These are phyloP conservation scores for Copromyces sp. DNA, from an alignment of 495 filamentous ascomycete species.

Conservation along the genomic window DNA sequence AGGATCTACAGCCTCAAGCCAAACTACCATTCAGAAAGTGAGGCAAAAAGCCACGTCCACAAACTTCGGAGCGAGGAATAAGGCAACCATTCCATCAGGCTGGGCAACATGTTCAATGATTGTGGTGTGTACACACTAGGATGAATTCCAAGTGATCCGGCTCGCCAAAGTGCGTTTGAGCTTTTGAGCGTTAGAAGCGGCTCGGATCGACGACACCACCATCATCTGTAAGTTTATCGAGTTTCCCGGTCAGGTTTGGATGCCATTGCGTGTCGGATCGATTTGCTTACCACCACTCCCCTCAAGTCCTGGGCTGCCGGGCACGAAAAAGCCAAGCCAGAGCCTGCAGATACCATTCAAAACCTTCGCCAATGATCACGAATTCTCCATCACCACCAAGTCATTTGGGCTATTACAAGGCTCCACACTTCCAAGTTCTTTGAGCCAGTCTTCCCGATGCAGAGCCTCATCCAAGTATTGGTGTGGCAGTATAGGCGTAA, in stretches of 20 bases:
- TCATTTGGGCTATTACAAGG: not conserved
- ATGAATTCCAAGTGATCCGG: not conserved
- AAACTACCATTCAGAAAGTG: not conserved
- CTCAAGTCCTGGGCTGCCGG: not conserved
- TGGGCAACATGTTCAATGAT: not conserved
- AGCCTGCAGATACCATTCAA: not conserved
- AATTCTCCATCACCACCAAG: not conserved
- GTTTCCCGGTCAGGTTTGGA: not conserved
- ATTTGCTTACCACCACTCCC: not conserved
- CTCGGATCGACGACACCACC: not conserved
- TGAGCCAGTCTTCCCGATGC: not conserved
- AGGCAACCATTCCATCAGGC: not conserved
- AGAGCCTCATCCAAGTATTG: not conserved
- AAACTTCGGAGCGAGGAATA: not conserved
- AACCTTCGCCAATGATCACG: not conserved
- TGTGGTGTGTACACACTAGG: not conserved
- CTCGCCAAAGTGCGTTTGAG: not conserved
- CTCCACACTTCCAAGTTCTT: not conserved
- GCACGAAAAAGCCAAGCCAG: not conserved
- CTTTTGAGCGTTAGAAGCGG: not conserved
- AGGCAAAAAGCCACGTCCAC: not conserved
- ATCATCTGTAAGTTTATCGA: not conserved
- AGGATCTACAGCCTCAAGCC: not conserved
- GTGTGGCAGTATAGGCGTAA: not conserved
- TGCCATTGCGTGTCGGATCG: not conserved